phyloP scores from a whole-genome alignment of 805 yeast genomes.

The Kodamaea restingae region DNA sequence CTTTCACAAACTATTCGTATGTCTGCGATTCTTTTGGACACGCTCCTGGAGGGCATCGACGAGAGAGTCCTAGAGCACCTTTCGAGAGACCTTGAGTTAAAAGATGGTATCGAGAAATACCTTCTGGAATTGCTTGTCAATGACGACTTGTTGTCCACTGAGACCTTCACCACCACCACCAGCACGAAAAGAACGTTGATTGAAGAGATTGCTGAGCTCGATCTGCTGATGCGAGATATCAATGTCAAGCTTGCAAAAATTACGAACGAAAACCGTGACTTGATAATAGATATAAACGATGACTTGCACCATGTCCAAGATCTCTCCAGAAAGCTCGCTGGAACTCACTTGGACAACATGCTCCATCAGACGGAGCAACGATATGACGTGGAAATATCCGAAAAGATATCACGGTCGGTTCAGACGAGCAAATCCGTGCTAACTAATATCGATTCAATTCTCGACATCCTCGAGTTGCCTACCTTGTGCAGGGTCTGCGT shows the following conservation, averaged over 20 bases:
- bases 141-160: constrained; percentile 45
- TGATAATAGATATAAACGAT: constrained; percentile 40
- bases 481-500: constrained; percentile 80
- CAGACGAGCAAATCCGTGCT: constrained; percentile 36
- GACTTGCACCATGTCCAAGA: constrained; percentile 28
- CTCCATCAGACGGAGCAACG: constrained; percentile 10
- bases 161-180: constrained; percentile 33
- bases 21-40: constrained; percentile 34
- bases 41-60: constrained; percentile 26
- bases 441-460: constrained; percentile 63
- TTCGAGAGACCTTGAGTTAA: constrained; percentile 17
- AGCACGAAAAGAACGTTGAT: constrained; percentile 38
- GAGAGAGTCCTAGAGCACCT: constrained; percentile 19
- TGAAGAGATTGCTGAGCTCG: constrained; percentile 73
- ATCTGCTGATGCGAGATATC: constrained; percentile 46
- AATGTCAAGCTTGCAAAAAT: constrained; percentile 44
- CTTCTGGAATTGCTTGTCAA: constrained; percentile 44
- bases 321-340: constrained; percentile 11
- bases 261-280: constrained; percentile 40
- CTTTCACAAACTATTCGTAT: constrained; percentile 11
- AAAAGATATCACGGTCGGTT: constrained; percentile 19
- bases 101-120: constrained; percentile 22
- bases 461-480: constrained; percentile 81
- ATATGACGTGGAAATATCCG: constrained; percentile 19
- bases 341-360: constrained; percentile 8